phyloP scores from a whole-genome alignment of 352 stramenopile genomes.

The Blastocystis sp. region DNA sequence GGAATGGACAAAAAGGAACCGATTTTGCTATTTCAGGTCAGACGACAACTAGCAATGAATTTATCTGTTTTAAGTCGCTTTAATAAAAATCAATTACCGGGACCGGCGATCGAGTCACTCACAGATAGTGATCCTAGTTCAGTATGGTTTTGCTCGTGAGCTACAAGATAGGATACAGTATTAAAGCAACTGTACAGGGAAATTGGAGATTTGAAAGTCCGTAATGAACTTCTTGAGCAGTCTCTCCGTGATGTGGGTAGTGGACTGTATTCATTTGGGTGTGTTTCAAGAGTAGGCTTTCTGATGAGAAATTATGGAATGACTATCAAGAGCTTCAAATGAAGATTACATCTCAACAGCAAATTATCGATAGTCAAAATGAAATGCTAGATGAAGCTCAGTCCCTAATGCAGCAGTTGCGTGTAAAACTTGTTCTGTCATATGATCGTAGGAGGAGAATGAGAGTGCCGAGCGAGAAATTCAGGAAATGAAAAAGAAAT shows the following conservation, averaged over 20 bases:
- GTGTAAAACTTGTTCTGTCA: neutral
- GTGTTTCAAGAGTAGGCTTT: neutral
- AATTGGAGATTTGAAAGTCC: slow-evolving; percentile 28
- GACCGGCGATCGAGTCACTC: neutral
- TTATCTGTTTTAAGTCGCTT: neutral
- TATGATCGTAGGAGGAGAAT: neutral
- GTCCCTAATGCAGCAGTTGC: slow-evolving; percentile 1
- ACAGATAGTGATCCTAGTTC: neutral
- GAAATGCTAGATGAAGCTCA: slow-evolving; percentile 40
- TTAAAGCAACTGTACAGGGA: slow-evolving; percentile 39
- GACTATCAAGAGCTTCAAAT: neutral
- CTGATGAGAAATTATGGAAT: neutral
- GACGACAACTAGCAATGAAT: neutral
- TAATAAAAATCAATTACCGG: neutral
- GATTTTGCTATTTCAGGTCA: neutral
- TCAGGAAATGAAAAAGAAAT: neutral
- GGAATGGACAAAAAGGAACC: neutral
- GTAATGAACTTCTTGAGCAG: slow-evolving; percentile 43
- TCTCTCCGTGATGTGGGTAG: neutral
- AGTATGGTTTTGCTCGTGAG: neutral
- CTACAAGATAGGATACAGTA: neutral
- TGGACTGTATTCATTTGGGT: neutral
- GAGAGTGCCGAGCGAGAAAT: neutral
- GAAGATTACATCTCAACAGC: neutral
- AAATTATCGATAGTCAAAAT: slow-evolving; percentile 17